These are phyloP conservation scores for Termitomyces sp. DNA, from an alignment of 768 basidiomycete genomes.

Conservation along the genomic window DNA sequence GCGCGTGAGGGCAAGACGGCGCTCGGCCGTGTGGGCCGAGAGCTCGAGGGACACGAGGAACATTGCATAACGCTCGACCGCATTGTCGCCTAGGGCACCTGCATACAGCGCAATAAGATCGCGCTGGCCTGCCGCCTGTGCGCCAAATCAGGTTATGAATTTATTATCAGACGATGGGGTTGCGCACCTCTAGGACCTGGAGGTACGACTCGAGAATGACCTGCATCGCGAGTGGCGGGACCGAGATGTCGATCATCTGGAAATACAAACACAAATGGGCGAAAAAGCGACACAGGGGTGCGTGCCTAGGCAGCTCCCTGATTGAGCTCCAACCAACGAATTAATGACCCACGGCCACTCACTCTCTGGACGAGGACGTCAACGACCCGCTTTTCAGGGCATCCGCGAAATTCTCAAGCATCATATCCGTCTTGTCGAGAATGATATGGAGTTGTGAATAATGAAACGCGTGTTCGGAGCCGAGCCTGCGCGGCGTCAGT, in stretches of 20 bases:
- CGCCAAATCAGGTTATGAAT: too few relatives aligned
- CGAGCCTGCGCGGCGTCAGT: constrained; percentile 16
- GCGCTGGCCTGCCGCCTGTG: constrained; percentile 68
- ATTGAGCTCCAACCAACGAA: neutral
- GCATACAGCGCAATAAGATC: constrained; percentile 94
- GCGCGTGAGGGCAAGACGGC: constrained; percentile 64
- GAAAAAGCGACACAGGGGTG: constrained; percentile 82
- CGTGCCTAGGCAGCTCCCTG: constrained; percentile 40
- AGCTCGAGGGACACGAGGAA: constrained; percentile 81
- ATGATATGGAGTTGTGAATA: constrained; percentile 80
- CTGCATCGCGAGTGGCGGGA: constrained; percentile 75
- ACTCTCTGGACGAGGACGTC: constrained; percentile 52
- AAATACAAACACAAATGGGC: constrained; percentile 90
- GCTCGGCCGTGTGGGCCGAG: constrained; percentile 56
- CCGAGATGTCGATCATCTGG: constrained; percentile 70
- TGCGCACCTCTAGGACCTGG: constrained; percentile 78
- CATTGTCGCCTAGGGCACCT: constrained; percentile 84
- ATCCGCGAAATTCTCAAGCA: constrained; percentile 67
- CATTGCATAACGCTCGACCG: constrained; percentile 86
- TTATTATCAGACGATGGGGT: too few relatives aligned
- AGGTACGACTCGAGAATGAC: constrained; percentile 87
- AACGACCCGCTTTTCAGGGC: constrained; percentile 52
- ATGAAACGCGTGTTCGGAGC: constrained; percentile 75
- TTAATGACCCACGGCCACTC: constrained; percentile 14
- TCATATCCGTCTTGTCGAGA: constrained; percentile 57